Conservation (phyloP, 768 basidiomycete genomes). For the Coprinopsis cinerea region DNA sequence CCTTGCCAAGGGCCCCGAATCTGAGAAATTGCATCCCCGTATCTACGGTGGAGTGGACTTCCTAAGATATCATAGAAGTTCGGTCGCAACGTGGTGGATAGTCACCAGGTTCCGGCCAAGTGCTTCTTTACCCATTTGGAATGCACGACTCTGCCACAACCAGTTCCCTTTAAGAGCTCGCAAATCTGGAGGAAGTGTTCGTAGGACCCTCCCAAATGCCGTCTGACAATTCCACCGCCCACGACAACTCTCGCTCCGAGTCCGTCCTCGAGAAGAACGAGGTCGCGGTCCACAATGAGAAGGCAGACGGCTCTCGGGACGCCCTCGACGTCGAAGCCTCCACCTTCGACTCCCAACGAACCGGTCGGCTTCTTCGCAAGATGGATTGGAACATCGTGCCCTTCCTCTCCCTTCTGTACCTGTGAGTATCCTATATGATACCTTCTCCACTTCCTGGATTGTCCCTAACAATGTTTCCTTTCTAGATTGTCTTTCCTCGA, state of each 20-base stretch:
- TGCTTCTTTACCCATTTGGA: slow-evolving; percentile 9
- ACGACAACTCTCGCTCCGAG: not conserved
- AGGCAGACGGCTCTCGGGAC: not conserved
- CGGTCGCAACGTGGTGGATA: slow-evolving; percentile 7
- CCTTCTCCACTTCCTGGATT: not conserved
- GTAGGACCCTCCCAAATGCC: slow-evolving; percentile 8
- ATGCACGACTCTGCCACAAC: not conserved
- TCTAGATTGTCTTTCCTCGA: slow-evolving; percentile 27
- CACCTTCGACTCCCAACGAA: slow-evolving; percentile 6
- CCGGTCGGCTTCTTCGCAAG: slow-evolving; percentile 21
- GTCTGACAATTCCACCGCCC: slow-evolving; percentile 3
- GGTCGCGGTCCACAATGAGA: not conserved
- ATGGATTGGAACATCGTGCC: slow-evolving; percentile 28
- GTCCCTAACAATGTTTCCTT: not conserved
- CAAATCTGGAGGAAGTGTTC: not conserved
- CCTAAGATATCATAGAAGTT: not conserved
- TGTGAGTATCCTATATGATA: slow-evolving; percentile 15
- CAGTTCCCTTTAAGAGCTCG: not conserved
- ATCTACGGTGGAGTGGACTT: not conserved
- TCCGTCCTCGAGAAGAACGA: slow-evolving; percentile 6
- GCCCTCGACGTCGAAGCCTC: not conserved
- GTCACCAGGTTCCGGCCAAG: slow-evolving; percentile 6
- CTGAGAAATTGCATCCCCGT: not conserved
- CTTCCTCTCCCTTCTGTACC: slow-evolving; percentile 25
- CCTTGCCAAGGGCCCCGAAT: not conserved